Base-by-base conservation (phyloP, 2,329 filamentous ascomycete species). In the Xylariomycetidae sp. region DNA sequence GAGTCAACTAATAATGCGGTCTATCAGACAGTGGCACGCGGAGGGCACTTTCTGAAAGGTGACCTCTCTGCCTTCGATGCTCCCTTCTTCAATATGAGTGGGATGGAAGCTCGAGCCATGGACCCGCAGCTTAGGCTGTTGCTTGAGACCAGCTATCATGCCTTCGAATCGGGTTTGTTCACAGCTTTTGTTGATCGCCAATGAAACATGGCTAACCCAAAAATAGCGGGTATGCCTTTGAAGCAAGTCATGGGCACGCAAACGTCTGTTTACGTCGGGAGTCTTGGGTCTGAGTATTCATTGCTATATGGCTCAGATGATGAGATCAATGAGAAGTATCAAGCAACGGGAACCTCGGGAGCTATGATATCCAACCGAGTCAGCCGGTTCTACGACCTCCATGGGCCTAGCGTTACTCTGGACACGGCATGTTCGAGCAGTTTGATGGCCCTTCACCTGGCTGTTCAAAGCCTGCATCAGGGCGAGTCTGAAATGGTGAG, bases 71-170 rank as follows among this genome's bases (percentile, higher is more conserved):
- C 34, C 16, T 43, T 43, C 15, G 40, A 43, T 20, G 37, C 37
- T 3, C 34, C 31, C 3, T 43, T 43, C 18, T 43, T 40, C 32
- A 26, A 23, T 25, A 43, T 40, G 10, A 36, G 29, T 14, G 20
- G 22, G 23, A 33, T 17, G 8, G 40, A 43, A 10, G 40, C 40
- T 22, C 33, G 27, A 22, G 33, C 40, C 4, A 35, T 43, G 34
- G 80, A 85, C 52, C 80, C 80, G 0, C 78, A 80, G 62, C 77
- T 80, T 48, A 69, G 80, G 41, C 57, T 82, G n/a, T 70, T 74
- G 2, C 62, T 83, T 3, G 71, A 78, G 22, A 77, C 74, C 7
- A 74, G 74, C 0, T 84, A 82, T 46, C 79, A 84, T 48, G 78
- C 78, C 1, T 61, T 84, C 23, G 36, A 39, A 27, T 22, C 14